Evolutionary conservation across 75 land plant genomes (phyloP), one percentile per base, ranked within the genome.

Genomic region (Gnetum montanum): DNA sequence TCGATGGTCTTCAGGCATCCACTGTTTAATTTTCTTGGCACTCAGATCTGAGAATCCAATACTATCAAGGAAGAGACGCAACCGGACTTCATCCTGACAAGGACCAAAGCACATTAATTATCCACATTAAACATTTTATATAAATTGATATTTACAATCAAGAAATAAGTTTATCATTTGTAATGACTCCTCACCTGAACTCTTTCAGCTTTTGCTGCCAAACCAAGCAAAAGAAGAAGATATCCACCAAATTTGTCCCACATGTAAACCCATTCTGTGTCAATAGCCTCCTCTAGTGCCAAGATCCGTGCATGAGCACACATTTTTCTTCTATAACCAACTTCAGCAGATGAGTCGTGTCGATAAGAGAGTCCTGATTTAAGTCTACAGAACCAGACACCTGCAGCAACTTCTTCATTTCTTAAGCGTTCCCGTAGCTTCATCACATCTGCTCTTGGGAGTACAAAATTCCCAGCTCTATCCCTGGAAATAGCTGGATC

Each of bases 201-300:
- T 60, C 71, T 70, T 52, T 95, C 97, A 20, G 99, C 99, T 48
- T 87, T 83, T 26, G 97, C 92, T 54, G 97, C 95, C 70, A 86
- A 76, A 43, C 97, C 93, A 60, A 95, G 89, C 44, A 95, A 63
- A 38, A 95, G 85, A 49, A 95, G 92, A 49, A 95, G 70, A 81
- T 95, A 95, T 33, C 99, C 99, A 48, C 97, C 99, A 81, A 95
- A 95, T 54, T 95, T 95, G 47, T 95, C 99, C 97, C 97, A 95
- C 99, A 95, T 95, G 61, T 90, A 95, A 3, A 95, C 99, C 99
- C 99, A 95, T 51, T 95, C 99, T 16, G 99, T 95, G 67, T 95
- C 99, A 76, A 95, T 92, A 18, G 99, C 99, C 59, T 95, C 99
- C 66, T 95, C 99, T 23, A 95, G 62, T 22, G 97, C 87, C 33